Evolutionary conservation across 106 monocot species (phyloP).

Genomic region (Phalaenopsis aphrodite): DNA sequence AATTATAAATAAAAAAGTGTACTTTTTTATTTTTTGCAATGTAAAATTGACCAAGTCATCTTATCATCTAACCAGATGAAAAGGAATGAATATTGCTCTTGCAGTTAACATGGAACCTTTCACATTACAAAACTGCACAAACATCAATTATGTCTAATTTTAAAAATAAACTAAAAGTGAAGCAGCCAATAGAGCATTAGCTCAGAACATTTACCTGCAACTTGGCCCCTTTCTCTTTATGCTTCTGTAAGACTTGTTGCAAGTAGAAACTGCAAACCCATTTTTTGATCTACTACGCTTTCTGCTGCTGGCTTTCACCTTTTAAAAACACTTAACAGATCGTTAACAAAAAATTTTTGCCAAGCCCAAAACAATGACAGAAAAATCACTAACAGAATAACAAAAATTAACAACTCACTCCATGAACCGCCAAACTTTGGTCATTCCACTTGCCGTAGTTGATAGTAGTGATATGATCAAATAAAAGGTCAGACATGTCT

Average conservation of each 20-base stretch:
- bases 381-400: background rate
- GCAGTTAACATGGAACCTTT: background rate
- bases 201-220: slow-evolving; percentile 13
- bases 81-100: background rate
- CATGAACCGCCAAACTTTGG: background rate
- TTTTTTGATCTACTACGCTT: background rate
- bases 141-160: background rate
- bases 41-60: background rate
- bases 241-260: slow-evolving; percentile 9
- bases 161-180: background rate
- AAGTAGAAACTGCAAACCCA: slow-evolving; percentile 13
- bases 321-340: background rate
- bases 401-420: slow-evolving; percentile 19
- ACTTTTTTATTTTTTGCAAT: background rate
- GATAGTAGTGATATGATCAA: slow-evolving; percentile 32
- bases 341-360: too few species aligned
- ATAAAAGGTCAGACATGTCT: slow-evolving; percentile 64
- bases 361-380: background rate
- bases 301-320: slow-evolving; percentile 6
- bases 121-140: background rate
- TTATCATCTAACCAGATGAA: background rate
- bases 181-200: background rate
- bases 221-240: slow-evolving; percentile 14
- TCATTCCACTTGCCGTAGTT: slow-evolving; percentile 30
- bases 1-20: background rate